Percentiles rank a stretch among this genome's conserved stretches.
Conservation (phyloP, 257 asterid genomes). For the Nicotiana otophora region DNA sequence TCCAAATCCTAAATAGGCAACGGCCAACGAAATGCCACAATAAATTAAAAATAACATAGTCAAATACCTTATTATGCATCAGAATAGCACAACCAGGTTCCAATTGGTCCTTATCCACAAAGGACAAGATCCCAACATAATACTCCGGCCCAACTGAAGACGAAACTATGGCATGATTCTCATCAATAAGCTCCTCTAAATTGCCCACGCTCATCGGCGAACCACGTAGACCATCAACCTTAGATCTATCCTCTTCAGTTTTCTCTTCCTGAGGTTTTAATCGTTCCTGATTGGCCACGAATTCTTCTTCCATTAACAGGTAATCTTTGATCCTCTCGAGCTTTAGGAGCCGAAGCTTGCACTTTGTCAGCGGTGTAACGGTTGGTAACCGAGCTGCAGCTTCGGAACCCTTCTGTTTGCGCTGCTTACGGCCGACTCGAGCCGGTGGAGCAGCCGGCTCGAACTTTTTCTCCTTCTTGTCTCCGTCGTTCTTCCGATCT, state of each 20-base stretch:
- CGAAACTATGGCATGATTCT: conserved; percentile 84
- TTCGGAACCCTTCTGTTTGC: conserved; percentile 82
- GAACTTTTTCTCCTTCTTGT: conserved; percentile 78
- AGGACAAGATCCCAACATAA: conserved; percentile 80
- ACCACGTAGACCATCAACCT: conserved; percentile 80
- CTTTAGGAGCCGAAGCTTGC: conserved; percentile 67
- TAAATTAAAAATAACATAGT: background rate
- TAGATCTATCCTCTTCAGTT: conserved; percentile 87
- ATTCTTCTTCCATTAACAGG: conserved; percentile 82
- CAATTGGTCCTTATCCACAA: conserved; percentile 85
- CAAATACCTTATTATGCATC: conserved; percentile 82
- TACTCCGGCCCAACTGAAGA: conserved; percentile 90
- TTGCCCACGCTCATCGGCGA: conserved; percentile 93
- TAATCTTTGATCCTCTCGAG: conserved; percentile 76
- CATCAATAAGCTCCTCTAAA: conserved; percentile 85
- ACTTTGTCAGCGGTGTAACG: conserved; percentile 74
- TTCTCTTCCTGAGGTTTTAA: conserved; percentile 94
- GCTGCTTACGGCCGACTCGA: conserved; percentile 88
- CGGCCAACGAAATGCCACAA: background rate
- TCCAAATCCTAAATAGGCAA: conserved; percentile 6
- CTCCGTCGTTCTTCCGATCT: conserved; percentile 74
- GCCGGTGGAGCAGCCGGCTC: conserved; percentile 93
- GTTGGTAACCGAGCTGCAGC: conserved; percentile 77
- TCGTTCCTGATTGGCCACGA: conserved; percentile 85
- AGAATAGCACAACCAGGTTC: conserved; percentile 94